Base-by-base conservation (phyloP, 306 rosid species). In the Pterocarpus santalinus region DNA sequence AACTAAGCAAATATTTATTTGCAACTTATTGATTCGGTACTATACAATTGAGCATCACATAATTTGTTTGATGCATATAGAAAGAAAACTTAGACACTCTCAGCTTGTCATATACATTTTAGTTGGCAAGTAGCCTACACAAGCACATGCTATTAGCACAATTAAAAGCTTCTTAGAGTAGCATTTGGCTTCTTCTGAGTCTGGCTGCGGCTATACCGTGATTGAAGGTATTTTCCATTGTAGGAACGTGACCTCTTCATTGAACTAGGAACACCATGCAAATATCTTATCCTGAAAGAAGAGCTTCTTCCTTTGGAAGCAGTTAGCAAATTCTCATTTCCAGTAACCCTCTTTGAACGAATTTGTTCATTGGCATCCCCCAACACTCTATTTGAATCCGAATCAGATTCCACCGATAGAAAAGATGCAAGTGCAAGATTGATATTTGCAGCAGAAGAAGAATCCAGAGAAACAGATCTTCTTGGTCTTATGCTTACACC, bases 401-500 rank as follows among this genome's bases (percentile, higher is more conserved):
- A 55, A 61, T 78, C 75, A 3, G 76, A 64, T 14, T 72, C 88
- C 5, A 8, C 55, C 8, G 82, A 69, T 11, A 72, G 16, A 70
- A 64, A 13, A 58, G 35, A 73, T 9, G 83, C 82, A 44, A 81
- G 22, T 46, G 79, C 76, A 52, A 67, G 67, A 79, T 67, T 78
- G 74, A 88, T 89, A 81, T 81, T 65, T 47, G 75, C 86, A 77
- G 80, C 90, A 9, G 88, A 88, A 9, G 77, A 52, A 30, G 86
- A 87, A 82, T 91, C 96, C 82, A 92, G 15, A 16, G 98, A 94
- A 69, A 88, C 80, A 0, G 98, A 94, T 82, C 97, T 88, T 61
- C 86, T 56, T 5, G 88, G 75, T 55, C 73, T 82, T 43, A 69
- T 35, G 7, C 4, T 52, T 5, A 66, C 65, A 12, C 30, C 49